A percentile compares a stretch with the other conserved stretches of the same genome.
These are phyloP conservation scores for Lagenidium giganteum DNA, from an alignment of 352 stramenopile species.

Conservation along the genomic window DNA sequence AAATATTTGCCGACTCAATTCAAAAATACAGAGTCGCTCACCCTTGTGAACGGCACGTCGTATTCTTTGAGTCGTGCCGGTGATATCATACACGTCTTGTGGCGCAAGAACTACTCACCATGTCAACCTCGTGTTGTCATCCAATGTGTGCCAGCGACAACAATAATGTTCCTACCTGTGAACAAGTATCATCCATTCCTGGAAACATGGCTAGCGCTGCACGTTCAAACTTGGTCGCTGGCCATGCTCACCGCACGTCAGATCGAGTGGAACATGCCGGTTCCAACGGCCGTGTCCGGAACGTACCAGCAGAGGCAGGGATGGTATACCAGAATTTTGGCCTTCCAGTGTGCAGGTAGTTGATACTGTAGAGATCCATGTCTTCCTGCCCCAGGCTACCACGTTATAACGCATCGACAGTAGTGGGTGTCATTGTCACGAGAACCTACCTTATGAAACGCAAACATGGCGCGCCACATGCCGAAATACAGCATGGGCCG, in stretches of 20 bases:
- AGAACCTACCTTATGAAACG: conserved; percentile 78
- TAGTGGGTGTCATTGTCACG: no score
- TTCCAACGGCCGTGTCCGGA: background rate
- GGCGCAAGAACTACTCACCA: conserved; percentile 85
- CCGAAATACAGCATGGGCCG: conserved; percentile 92
- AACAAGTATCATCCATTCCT: conserved; percentile 82
- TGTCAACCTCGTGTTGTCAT: no score
- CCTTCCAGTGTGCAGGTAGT: conserved; percentile 90
- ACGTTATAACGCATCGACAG: background rate
- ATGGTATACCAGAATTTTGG: conserved; percentile 94
- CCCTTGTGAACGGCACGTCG: conserved; percentile 76
- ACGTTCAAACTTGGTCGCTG: conserved; percentile 75
- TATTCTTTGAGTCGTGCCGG: conserved; percentile 76
- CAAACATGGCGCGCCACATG: conserved; percentile 93
- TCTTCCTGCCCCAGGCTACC: conserved; percentile 57
- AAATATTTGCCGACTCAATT: no score
- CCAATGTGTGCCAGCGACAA: background rate
- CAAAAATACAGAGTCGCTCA: background rate
- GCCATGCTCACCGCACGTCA: no score
- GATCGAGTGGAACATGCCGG: background rate
- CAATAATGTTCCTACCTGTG: conserved; percentile 35
- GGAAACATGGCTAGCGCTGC: conserved; percentile 83
- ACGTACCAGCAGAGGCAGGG: conserved; percentile 55
- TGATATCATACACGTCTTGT: conserved; percentile 92
- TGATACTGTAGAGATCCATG: conserved; percentile 93